Base-by-base conservation (phyloP, 108 stramenopile species). In the Chaetoceros muelleri region DNA sequence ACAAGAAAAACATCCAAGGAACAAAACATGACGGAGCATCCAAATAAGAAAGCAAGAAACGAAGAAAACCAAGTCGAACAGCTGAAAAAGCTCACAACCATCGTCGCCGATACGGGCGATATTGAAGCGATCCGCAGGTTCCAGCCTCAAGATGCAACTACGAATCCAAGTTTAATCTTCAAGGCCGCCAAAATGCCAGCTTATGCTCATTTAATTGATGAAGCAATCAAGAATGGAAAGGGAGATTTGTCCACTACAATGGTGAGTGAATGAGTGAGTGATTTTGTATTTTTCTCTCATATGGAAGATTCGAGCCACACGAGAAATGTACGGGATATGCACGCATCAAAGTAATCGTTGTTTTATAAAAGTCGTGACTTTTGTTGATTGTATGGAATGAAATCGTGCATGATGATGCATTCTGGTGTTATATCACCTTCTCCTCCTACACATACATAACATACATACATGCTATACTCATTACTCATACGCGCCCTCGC, bases 141-240 rank as follows among this genome's bases (percentile, higher is more conserved):
- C 62, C 69, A 79, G 53, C 95, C 95, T 25, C 85, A 93, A 62
- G 97, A 98, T 89, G 97, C 97, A 25, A 98, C 97, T 0, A 98
- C 97, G 27, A 98, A 98, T 60, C 97, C 97, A 2, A 88, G 85
- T 28, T 80, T 98, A 44, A 93, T 98, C 47, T 95, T 87, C 93
- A 96, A 96, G 57, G 95, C 95, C 8, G 88, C 94, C 18, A 52
- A 46, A 17, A 82, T 87, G 79, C 59, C 69, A 16, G 70, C 84
- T 55, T 94, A 90, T 60, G 66, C 74, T 29, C 64, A 73, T 22
- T 72, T 94, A 16, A 78, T 97, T 5, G 77, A 91, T 46, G 89
- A 90, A 56, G 94, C 94, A 46, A 67, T 95, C 31, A 66, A 72
- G 24, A 85, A 90, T 52, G 87, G 81, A 22, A 85, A 91, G 48